phyloP scores from a whole-genome alignment of 805 yeast species.

The Teunomyces panamensis region DNA sequence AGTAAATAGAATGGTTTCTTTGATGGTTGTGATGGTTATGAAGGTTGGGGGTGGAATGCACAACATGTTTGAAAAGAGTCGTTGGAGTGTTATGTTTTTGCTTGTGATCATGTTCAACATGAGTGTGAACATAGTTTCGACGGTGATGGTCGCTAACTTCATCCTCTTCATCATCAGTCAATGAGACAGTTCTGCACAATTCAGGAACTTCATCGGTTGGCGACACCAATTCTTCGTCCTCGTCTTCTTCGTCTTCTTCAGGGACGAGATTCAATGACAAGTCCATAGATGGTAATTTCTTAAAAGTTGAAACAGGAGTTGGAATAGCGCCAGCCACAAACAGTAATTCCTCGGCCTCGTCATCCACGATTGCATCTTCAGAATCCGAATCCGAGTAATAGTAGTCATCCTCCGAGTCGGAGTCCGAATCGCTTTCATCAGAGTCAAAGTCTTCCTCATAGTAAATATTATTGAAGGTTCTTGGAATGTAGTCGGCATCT shows the following conservation, averaged over 20 bases:
- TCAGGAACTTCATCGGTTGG: constrained; percentile 14
- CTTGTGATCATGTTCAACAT: constrained; percentile 5
- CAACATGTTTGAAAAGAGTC: constrained; percentile 1
- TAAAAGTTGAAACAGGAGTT: constrained; percentile 6
- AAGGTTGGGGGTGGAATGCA: constrained; percentile 4
- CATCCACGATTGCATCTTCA: constrained; percentile 8
- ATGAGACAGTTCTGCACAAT: constrained; percentile 14
- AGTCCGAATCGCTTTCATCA: constrained; percentile 18
- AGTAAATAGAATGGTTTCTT: constrained; percentile 31
- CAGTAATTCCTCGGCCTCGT: background rate
- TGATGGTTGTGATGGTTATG: constrained; percentile 15
- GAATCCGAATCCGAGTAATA: constrained; percentile 16
- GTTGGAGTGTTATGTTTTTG: background rate
- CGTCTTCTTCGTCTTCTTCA: constrained; percentile 12
- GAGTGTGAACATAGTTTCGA: background rate
- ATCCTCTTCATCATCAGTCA: constrained; percentile 19
- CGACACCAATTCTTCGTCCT: constrained; percentile 5
- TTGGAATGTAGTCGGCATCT: constrained; percentile 15
- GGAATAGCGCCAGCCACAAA: background rate
- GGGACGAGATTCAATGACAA: constrained; percentile 11
- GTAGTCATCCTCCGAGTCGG: constrained; percentile 18
- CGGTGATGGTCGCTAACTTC: constrained; percentile 4
- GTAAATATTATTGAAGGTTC: background rate
- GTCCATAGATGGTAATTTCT: constrained; percentile 18
- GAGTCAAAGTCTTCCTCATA: constrained; percentile 20